Percentiles rank a stretch among this genome's conserved stretches.
These are phyloP conservation scores for Panellus pusillus DNA, from an alignment of 768 basidiomycete species.

Conservation along the genomic window DNA sequence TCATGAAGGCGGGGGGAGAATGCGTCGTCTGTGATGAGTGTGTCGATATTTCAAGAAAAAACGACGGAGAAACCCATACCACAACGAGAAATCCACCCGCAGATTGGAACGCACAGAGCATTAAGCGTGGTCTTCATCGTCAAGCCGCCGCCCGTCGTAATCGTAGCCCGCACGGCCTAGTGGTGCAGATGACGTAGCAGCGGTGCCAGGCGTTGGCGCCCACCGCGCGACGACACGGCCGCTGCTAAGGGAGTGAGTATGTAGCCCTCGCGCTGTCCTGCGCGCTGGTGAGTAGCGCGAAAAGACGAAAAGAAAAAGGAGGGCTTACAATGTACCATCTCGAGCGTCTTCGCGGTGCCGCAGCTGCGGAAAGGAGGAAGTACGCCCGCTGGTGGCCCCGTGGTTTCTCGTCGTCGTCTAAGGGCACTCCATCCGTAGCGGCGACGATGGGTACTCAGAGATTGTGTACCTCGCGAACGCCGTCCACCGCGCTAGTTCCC, in stretches of 20 bases:
- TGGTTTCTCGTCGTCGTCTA: slow-evolving; percentile 14
- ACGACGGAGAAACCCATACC: not conserved
- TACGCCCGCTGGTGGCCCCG: slow-evolving; percentile 32
- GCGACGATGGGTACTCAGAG: slow-evolving; percentile 40
- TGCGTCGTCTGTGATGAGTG: slow-evolving; percentile 8
- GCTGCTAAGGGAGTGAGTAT: slow-evolving; percentile 51
- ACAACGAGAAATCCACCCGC: slow-evolving; percentile 6
- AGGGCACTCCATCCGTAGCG: slow-evolving; percentile 23
- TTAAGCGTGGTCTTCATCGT: slow-evolving; percentile 15
- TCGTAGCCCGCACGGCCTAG: no score
- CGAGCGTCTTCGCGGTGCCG: slow-evolving; percentile 42
- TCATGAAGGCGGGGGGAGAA: slow-evolving; percentile 7
- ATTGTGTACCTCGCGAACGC: not conserved
- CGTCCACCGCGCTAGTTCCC: slow-evolving; percentile 3
- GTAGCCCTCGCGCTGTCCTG: slow-evolving; percentile 41
- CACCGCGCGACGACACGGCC: slow-evolving; percentile 56
- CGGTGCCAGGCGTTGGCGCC: slow-evolving; percentile 55
- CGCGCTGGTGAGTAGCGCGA: not conserved
- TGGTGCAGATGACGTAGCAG: slow-evolving; percentile 27
- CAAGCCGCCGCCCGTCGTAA: not conserved
- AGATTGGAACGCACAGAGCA: slow-evolving; percentile 10
- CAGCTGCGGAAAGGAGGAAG: slow-evolving; percentile 37
- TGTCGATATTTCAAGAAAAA: not conserved
- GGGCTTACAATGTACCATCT: slow-evolving; percentile 37
- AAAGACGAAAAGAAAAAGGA: not conserved